Percentiles rank a stretch among this genome's conserved stretches.
Evolutionary conservation across 2,329 filamentous ascomycete species (phyloP).

Genomic region (Arthrinium phaeospermum): DNA sequence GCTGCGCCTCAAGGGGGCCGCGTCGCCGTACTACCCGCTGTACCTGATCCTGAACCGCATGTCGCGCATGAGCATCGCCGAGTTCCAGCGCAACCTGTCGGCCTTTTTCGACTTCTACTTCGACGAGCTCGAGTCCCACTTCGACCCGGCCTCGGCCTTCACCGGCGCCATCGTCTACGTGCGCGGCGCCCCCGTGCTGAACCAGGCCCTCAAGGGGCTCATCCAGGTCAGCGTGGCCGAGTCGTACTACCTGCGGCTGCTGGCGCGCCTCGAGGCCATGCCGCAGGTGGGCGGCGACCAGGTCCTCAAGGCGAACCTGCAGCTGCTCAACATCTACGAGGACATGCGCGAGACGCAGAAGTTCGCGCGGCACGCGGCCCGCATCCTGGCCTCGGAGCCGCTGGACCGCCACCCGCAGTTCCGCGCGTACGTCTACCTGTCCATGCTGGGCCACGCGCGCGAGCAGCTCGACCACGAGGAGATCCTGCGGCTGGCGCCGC

Average conservation of each 20-base stretch:
- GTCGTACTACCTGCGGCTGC: background rate
- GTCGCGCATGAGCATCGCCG: slow-evolving; percentile 10
- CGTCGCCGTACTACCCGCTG: slow-evolving; percentile 8
- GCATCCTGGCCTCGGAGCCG: background rate
- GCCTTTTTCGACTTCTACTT: slow-evolving; percentile 8
- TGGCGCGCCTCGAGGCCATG: slow-evolving; percentile 7
- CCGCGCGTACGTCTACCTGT: background rate
- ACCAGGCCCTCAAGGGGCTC: slow-evolving; percentile 11
- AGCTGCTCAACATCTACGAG: slow-evolving; percentile 15
- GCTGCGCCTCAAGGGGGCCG: background rate
- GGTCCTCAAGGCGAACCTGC: slow-evolving; percentile 13
- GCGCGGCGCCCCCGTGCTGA: slow-evolving; percentile 2
- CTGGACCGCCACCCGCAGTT: background rate
- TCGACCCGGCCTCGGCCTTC: slow-evolving; percentile 1
- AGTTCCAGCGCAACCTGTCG: slow-evolving; percentile 8
- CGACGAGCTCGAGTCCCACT: slow-evolving; percentile 15
- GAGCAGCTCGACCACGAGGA: slow-evolving; percentile 17
- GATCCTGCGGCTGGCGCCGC: background rate
- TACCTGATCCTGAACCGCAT: slow-evolving; percentile 17
- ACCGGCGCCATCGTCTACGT: background rate
- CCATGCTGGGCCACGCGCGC: slow-evolving; percentile 10
- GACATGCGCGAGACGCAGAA: slow-evolving; percentile 11
- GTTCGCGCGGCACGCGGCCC: background rate
- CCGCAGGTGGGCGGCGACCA: background rate
- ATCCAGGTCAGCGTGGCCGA: background rate